These are phyloP conservation scores for Colletotrichum falcatum DNA, from an alignment of 2,329 filamentous ascomycete genomes.

Conservation along the genomic window DNA sequence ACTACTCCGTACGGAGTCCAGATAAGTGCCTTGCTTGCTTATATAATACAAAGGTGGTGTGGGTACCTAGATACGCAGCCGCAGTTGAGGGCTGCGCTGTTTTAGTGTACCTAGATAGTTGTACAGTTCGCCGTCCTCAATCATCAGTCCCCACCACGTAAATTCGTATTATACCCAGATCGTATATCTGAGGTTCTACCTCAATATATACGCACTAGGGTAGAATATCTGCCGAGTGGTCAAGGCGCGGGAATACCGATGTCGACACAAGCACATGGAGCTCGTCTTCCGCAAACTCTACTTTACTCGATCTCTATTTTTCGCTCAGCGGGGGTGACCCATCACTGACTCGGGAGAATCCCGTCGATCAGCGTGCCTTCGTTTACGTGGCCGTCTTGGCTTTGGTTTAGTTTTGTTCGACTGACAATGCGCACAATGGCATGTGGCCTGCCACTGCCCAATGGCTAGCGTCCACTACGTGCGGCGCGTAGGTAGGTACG, in stretches of 20 bases:
- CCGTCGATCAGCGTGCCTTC: slow-evolving; percentile 34
- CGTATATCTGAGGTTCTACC: neutral
- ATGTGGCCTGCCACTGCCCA: slow-evolving; percentile 7
- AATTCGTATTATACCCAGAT: too few relatives aligned
- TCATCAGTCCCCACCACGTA: neutral
- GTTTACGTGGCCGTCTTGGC: slow-evolving; percentile 20
- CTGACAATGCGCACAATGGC: slow-evolving; percentile 37
- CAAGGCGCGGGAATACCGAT: slow-evolving; percentile 24
- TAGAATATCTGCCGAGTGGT: neutral
- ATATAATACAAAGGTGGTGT: neutral
- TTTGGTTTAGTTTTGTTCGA: slow-evolving; percentile 25
- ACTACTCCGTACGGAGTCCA: too few relatives aligned
- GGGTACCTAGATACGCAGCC: slow-evolving; percentile 6
- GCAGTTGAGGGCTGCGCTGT: slow-evolving; percentile 21
- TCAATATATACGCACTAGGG: neutral
- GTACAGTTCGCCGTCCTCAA: neutral
- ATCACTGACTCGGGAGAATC: slow-evolving; percentile 38
- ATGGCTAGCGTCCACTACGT: neutral
- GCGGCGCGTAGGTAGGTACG: neutral
- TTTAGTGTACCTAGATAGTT: neutral
- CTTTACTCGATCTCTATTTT: slow-evolving; percentile 25
- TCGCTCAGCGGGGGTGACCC: slow-evolving; percentile 33
- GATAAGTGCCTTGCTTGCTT: neutral
- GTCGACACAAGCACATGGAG: slow-evolving; percentile 7
- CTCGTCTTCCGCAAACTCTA: slow-evolving; percentile 18